Conservation (phyloP, 768 basidiomycete species). For the Trametes meyenii region DNA sequence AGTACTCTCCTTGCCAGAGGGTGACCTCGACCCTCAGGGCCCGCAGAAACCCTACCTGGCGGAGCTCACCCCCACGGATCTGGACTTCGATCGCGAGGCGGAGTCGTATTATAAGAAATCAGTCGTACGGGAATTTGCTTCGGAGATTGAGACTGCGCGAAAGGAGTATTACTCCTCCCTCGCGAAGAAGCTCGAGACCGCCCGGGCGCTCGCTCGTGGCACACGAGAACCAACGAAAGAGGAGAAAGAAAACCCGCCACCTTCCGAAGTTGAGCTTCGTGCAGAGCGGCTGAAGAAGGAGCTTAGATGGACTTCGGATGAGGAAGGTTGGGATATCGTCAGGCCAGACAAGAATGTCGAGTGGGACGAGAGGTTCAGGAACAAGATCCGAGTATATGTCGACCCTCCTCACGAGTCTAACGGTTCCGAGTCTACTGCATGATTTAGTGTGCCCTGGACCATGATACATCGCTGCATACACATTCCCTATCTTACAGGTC, state of each 20-base stretch:
- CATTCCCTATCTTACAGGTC: constrained; percentile 9
- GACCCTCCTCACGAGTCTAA: constrained; percentile 33
- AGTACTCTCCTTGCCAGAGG: constrained; percentile 22
- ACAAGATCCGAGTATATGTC: constrained; percentile 62
- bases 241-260: constrained; percentile 75
- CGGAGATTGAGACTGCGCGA: constrained; percentile 68
- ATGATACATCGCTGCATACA: constrained; percentile 15
- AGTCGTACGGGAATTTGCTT: constrained; percentile 46
- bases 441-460: constrained; percentile 1
- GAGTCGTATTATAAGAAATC: constrained; percentile 76
- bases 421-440: constrained; percentile 5
- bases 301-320: constrained; percentile 77
- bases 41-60: constrained; percentile 24
- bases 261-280: constrained; percentile 85
- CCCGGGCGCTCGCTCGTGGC: constrained; percentile 75
- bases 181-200: constrained; percentile 63
- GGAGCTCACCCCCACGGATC: constrained; percentile 48
- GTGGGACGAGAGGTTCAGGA: constrained; percentile 79
- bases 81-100: constrained; percentile 70
- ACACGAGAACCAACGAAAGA: constrained; percentile 85
- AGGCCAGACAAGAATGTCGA: constrained; percentile 60
- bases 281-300: constrained; percentile 91
- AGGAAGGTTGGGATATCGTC: constrained; percentile 79
- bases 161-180: constrained; percentile 77
- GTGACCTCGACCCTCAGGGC: constrained; percentile 31